Evolutionary conservation across 768 basidiomycete species (phyloP).

Genomic region (Mycena chlorophos): DNA sequence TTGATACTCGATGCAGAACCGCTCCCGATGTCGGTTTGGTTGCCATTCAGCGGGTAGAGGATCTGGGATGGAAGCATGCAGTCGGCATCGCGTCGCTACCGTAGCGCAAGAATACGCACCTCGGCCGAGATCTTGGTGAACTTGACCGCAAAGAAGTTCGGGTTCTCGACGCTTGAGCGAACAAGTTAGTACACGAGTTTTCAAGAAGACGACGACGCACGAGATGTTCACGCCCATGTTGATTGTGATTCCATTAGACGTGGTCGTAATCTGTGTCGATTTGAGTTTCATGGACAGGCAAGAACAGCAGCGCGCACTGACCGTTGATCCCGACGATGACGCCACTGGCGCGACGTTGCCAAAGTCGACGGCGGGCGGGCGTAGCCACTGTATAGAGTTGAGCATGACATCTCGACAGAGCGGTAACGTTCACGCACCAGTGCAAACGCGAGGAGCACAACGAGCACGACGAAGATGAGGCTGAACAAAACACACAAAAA

Average conservation of each 20-base stretch:
- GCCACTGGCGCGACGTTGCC: constrained; percentile 45
- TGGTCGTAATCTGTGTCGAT: constrained; percentile 39
- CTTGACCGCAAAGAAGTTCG: constrained; percentile 74
- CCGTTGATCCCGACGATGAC: constrained; percentile 45
- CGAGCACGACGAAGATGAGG: constrained; percentile 59
- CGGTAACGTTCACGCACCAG: constrained; percentile 57
- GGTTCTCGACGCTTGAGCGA: constrained; percentile 65
- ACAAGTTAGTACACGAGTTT: constrained; percentile 6
- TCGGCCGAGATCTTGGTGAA: constrained; percentile 65
- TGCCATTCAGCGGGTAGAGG: constrained; percentile 60
- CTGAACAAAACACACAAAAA: constrained; percentile 76
- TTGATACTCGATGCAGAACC: constrained; percentile 50
- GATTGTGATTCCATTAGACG: constrained; percentile 54
- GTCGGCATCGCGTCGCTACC: background rate
- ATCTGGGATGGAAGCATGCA: constrained; percentile 42
- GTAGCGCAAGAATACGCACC: constrained; percentile 33
- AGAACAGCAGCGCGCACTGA: constrained; percentile 29
- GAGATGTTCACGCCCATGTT: constrained; percentile 67
- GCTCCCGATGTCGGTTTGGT: constrained; percentile 65
- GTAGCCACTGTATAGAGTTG: constrained; percentile 58
- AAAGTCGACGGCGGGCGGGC: constrained; percentile 67
- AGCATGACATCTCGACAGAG: background rate
- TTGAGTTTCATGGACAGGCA: background rate
- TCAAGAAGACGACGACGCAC: constrained; percentile 40
- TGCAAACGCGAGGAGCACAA: constrained; percentile 64